Evolutionary conservation across 208 protist genomes (phyloP).

Genomic region (Lotmaria passim): DNA sequence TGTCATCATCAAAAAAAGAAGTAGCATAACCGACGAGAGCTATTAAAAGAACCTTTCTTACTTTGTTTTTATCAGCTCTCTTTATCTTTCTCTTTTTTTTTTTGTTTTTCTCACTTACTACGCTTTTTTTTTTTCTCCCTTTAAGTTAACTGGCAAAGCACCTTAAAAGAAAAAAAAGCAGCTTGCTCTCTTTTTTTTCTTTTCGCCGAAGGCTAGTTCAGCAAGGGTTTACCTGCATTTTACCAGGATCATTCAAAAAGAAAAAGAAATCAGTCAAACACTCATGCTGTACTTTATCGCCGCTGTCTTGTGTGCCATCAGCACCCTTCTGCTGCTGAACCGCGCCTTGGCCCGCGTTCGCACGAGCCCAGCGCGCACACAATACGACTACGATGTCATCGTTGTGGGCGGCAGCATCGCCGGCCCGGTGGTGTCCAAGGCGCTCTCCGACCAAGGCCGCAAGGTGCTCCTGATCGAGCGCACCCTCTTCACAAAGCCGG

Average conservation of each 20-base stretch:
- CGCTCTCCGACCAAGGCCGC: slow-evolving; percentile 83
- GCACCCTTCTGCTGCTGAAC: slow-evolving; percentile 64
- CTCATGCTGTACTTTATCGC: slow-evolving; percentile 56
- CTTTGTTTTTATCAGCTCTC: too few relatives aligned
- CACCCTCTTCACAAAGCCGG: slow-evolving; percentile 87
- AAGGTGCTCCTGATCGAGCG: slow-evolving; percentile 92
- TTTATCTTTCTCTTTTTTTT: not conserved
- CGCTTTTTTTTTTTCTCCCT: slow-evolving; percentile 3
- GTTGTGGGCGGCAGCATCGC: slow-evolving; percentile 93
- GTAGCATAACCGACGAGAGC: too few relatives aligned
- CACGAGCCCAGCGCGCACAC: slow-evolving; percentile 43
- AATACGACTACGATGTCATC: slow-evolving; percentile 93
- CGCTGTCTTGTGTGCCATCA: slow-evolving; percentile 41
- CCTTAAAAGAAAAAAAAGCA: slow-evolving; percentile 3
- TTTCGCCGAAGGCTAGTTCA: not conserved
- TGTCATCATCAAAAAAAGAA: too few relatives aligned
- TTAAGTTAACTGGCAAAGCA: not conserved
- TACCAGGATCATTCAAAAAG: not conserved
- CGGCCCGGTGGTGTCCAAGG: slow-evolving; percentile 88
- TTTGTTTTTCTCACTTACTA: not conserved
- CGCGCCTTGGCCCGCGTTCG: slow-evolving; percentile 49
- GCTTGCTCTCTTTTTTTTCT: not conserved
- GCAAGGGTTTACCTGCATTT: too few relatives aligned
- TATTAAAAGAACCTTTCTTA: too few relatives aligned
- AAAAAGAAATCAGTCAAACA: not conserved